A percentile compares a stretch with the other conserved stretches of the same genome.
Conservation (phyloP, 2,329 filamentous ascomycete species). For the Microcera coccophila region DNA sequence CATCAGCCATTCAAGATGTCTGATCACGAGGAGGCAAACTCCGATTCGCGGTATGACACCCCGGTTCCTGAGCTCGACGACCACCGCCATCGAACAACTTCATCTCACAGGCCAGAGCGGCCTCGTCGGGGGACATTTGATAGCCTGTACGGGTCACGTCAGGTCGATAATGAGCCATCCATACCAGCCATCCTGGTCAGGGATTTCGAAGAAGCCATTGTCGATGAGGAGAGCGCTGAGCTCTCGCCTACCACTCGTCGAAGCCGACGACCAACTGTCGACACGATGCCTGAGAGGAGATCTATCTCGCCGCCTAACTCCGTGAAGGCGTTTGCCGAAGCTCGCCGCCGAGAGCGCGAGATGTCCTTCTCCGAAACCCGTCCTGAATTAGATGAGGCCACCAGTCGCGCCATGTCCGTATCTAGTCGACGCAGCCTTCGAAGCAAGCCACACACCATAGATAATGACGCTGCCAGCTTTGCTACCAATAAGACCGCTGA, state of each 20-base stretch:
- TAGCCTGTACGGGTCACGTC: constrained; percentile 57
- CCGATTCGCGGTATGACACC: constrained; percentile 64
- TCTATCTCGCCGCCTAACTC: constrained; percentile 90
- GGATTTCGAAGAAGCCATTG: constrained; percentile 82
- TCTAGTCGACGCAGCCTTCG: constrained; percentile 59
- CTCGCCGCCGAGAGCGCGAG: constrained; percentile 77
- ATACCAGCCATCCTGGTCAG: constrained; percentile 52
- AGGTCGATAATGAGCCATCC: constrained; percentile 38
- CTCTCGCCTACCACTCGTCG: constrained; percentile 43
- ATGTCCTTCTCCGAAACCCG: constrained; percentile 51
- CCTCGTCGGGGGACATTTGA: constrained; percentile 70
- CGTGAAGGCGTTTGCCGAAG: constrained; percentile 93
- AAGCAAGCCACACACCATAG: constrained; percentile 57
- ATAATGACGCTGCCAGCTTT: constrained; percentile 59
- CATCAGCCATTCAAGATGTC: constrained; percentile 52
- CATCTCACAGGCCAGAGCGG: constrained; percentile 57
- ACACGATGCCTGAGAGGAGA: constrained; percentile 55
- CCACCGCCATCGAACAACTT: constrained; percentile 66
- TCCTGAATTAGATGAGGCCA: constrained; percentile 41
- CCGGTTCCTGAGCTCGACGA: constrained; percentile 82
- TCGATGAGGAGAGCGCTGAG: constrained; percentile 65
- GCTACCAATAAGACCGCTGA: constrained; percentile 68
- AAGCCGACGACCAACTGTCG: constrained; percentile 54
- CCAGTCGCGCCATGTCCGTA: constrained; percentile 69
- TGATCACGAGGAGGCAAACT: constrained; percentile 57